These are phyloP conservation scores for Fusarium hostae DNA, from an alignment of 2,329 filamentous ascomycete genomes.

Conservation along the genomic window DNA sequence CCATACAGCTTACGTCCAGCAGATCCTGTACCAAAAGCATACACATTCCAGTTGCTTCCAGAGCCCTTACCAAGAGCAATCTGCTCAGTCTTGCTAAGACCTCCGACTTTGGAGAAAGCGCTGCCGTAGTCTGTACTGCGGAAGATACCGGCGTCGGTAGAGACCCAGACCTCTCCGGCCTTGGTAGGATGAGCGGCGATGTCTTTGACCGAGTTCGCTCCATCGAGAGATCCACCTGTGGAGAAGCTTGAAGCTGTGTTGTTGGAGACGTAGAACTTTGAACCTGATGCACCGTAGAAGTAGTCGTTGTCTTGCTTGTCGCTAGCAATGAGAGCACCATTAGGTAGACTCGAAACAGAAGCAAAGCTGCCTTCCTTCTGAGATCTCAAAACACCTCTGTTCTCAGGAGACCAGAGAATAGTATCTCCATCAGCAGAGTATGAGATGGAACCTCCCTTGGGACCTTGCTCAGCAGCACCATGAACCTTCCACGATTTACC, in stretches of 20 bases:
- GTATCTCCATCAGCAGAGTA: conserved; percentile 63
- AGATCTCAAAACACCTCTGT: conserved; percentile 55
- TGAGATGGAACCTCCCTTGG: conserved; percentile 59
- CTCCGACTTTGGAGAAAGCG: conserved; percentile 56
- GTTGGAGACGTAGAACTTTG: conserved; percentile 63
- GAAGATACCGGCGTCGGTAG: conserved; percentile 65
- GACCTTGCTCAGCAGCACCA: conserved; percentile 57
- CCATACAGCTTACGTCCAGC: conserved; percentile 58
- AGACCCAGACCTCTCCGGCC: conserved; percentile 70
- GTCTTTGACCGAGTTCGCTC: conserved; percentile 61
- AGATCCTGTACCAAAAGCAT: conserved; percentile 58
- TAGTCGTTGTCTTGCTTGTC: conserved; percentile 64
- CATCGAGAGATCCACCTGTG: conserved; percentile 50
- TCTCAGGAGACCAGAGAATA: conserved; percentile 59
- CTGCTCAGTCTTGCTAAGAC: conserved; percentile 54
- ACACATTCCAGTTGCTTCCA: conserved; percentile 56
- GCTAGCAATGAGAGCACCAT: conserved; percentile 60
- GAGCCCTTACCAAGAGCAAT: conserved; percentile 57
- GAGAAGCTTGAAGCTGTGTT: conserved; percentile 60
- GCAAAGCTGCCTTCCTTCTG: conserved; percentile 56
- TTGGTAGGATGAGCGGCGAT: conserved; percentile 66
- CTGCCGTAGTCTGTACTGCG: conserved; percentile 63
- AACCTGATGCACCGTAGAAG: conserved; percentile 62
- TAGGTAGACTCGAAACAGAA: conserved; percentile 57
- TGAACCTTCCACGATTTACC: conserved; percentile 62